A percentile compares a stretch with the other conserved stretches of the same genome.
Conservation (phyloP, 208 protist genomes). For the Phytomonas sp. region DNA sequence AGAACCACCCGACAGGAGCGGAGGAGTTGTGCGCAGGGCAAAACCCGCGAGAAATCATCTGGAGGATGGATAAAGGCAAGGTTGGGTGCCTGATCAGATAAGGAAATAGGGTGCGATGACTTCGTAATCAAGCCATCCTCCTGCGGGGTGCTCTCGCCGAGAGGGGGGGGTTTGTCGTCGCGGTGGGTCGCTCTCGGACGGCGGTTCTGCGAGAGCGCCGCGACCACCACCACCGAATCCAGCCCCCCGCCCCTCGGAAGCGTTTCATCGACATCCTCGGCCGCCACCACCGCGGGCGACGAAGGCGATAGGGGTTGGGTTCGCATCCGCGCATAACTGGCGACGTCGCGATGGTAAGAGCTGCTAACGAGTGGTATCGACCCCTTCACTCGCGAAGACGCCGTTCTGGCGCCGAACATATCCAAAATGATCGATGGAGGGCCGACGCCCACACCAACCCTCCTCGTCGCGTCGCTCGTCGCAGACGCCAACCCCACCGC, state of each 20-base stretch:
- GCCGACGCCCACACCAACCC: neutral
- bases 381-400: no score
- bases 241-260: neutral
- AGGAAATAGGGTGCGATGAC: no score
- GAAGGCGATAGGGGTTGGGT: no score
- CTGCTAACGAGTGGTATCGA: neutral
- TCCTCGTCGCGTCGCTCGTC: neutral
- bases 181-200: neutral
- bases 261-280: neutral
- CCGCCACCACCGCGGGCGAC: no score
- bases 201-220: neutral
- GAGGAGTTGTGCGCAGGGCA: no score
- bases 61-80: no score
- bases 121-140: no score
- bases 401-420: slow-evolving; percentile 9
- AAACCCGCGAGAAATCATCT: no score
- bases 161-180: neutral
- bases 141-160: no score
- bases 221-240: slow-evolving; percentile 15
- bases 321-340: slow-evolving; percentile 14
- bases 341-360: slow-evolving; percentile 24
- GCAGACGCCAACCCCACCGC: slow-evolving; percentile 23
- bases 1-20: slow-evolving; percentile 35
- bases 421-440: slow-evolving; percentile 13
- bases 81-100: neutral